Evolutionary conservation across 257 asterid genomes (phyloP), one percentile per base, ranked within the genome.

Genomic region (Striga asiatica): DNA sequence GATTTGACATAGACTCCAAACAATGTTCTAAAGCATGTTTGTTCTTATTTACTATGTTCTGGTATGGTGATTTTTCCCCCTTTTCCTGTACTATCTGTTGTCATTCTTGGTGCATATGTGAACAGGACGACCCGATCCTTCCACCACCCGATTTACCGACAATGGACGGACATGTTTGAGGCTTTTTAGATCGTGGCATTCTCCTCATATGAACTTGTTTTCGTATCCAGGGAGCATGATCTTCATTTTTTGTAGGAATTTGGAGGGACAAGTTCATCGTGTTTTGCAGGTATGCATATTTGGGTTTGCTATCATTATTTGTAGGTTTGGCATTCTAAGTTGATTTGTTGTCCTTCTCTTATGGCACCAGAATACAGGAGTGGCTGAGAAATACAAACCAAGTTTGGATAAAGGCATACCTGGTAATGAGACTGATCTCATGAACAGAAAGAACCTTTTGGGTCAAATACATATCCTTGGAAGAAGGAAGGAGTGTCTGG

Each of bases 401-500:
- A 66, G 70, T 71, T 25, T 60, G 35, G 98, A 86, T 18, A 81
- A 76, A 57, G 98, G 98, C 35, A 71, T 77, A 61, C 55, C 71
- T 63, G 98, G 84, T 37, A 93, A 83, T 53, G 96, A 89, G 64
- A 43, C 63, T 46, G 98, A 86, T 65, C 32, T 80, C 19, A 58
- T 71, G 34, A 73, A 71, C 56, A 73, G 98, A 42, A 83, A 80
- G 71, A 64, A 47, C 78, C 76, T 64, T 89, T 81, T 75, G 98
- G 98, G 60, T 76, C 98, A 31, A 89, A 89, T 72, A 86, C 96
- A 35, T 89, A 89, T 67, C 98, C 98, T 61, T 79, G 84, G 45
- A 86, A 89, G 77, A 89, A 63, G 98, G 96, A 22, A 70, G 88
- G 31, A 76, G 78, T 72, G 86, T 86, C 66, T 86, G 92, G 98